Base-by-base conservation (phyloP, 805 yeast species). In the Teunomyces lycoperdinae region DNA sequence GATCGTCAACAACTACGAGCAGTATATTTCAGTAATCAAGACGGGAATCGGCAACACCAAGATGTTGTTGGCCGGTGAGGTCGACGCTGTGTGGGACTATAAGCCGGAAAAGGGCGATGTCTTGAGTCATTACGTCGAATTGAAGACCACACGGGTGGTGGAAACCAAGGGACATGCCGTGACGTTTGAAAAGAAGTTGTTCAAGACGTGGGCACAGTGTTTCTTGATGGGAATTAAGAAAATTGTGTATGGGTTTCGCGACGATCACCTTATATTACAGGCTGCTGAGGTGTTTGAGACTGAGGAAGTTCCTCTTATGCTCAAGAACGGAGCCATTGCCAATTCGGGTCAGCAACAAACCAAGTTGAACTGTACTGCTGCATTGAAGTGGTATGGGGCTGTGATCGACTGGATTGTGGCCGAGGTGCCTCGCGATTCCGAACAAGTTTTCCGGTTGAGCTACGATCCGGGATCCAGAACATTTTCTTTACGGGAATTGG, bases 191-290 rank as follows among this genome's bases (percentile, higher is more conserved):
- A 77, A 75, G 46, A 90, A 89, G 66, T 69, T 94, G 40, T 80
- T 85, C 62, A 79, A 74, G 51, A 78, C 95, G 0, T 94, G 99
- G 99, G 89, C 96, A 2, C 98, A 90, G 69, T 86, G 96, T 52
- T 94, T 90, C 64, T 71, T 94, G 17, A 74, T 89, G 40, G 99
- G 99, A 3, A 78, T 94, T 16, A 83, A 86, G n/a, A 79, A 79
- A 49, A 76, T 92, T 4, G 77, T 87, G 3, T 88, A 88, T 61
- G 99, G 97, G 0, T 94, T 87, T 66, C 77, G 97, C 55, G 95
- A 89, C 62, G 86, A 86, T 13, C 67, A 80, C 30, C 74, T 85
- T 38, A 64, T 77, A n/a, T 68, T 92, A 47, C 71, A 77, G 52
- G 67, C 84, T 3, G 81, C 88, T 1, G 98, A 94, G 66, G 83